These are phyloP conservation scores for Neonectria hederae DNA, from an alignment of 2,329 filamentous ascomycete species.

Conservation along the genomic window DNA sequence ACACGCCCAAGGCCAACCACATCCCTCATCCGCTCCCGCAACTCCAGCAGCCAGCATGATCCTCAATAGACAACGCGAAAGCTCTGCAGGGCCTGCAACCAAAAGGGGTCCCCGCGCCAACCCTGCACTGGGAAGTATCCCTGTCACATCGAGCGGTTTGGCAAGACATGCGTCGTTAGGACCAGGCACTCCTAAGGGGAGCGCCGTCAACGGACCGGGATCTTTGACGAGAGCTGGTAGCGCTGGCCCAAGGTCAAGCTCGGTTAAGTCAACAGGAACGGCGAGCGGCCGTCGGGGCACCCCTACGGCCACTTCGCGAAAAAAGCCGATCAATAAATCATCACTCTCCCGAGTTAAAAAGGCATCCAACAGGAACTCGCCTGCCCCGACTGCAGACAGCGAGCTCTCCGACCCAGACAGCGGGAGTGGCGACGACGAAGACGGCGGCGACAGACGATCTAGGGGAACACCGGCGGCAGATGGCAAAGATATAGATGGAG, in stretches of 20 bases:
- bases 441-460: slow-evolving; percentile 48
- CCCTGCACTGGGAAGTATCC: slow-evolving; percentile 57
- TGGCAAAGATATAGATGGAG: slow-evolving; percentile 54
- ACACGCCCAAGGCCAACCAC: slow-evolving; percentile 59
- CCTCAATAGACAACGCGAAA: slow-evolving; percentile 65
- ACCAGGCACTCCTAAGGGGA: slow-evolving; percentile 67
- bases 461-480: slow-evolving; percentile 47
- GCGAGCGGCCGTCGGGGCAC: slow-evolving; percentile 59
- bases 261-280: slow-evolving; percentile 54
- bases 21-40: slow-evolving; percentile 66
- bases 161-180: slow-evolving; percentile 71
- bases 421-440: slow-evolving; percentile 62
- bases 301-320: slow-evolving; percentile 54
- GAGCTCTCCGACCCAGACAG: slow-evolving; percentile 72
- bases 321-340: slow-evolving; percentile 66
- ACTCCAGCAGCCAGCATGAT: slow-evolving; percentile 70
- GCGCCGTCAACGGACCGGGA: slow-evolving; percentile 44
- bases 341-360: slow-evolving; percentile 70
- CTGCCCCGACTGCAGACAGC: slow-evolving; percentile 70
- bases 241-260: slow-evolving; percentile 64
- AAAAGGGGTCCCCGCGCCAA: slow-evolving; percentile 64
- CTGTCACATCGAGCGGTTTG: slow-evolving; percentile 65
- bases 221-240: slow-evolving; percentile 63
- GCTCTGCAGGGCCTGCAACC: slow-evolving; percentile 66
- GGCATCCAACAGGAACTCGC: slow-evolving; percentile 66